phyloP scores from a whole-genome alignment of 2,329 filamentous ascomycete genomes.

The Fusarium tricinctum region DNA sequence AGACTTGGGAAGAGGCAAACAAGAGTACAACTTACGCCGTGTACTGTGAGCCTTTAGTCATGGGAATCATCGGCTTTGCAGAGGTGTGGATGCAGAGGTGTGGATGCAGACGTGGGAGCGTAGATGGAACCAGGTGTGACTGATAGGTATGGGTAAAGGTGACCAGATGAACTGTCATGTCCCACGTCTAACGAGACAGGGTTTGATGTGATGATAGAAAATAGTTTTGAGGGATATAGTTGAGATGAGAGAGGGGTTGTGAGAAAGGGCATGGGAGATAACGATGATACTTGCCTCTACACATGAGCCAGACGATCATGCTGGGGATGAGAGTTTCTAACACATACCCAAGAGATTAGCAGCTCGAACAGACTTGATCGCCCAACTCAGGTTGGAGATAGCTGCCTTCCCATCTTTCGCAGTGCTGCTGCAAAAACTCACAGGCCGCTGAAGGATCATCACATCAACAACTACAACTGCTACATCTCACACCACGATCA shows the following conservation, averaged over 20 bases:
- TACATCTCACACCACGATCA: constrained; percentile 33
- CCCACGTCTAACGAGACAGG: constrained; percentile 40
- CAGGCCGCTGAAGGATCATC: not conserved
- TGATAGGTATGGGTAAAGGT: constrained; percentile 27
- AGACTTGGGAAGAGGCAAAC: constrained; percentile 8
- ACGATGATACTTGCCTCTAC: constrained; percentile 23
- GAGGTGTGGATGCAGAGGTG: constrained; percentile 35
- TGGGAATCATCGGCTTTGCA: constrained; percentile 32
- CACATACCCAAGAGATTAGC: constrained; percentile 11
- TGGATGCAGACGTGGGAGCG: constrained; percentile 33
- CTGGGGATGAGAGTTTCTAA: not conserved
- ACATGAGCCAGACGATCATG: constrained; percentile 2
- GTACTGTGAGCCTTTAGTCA: constrained; percentile 45
- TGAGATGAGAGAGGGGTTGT: not conserved
- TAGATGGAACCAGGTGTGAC: constrained; percentile 26
- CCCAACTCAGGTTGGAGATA: not conserved
- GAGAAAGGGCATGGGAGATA: constrained; percentile 7
- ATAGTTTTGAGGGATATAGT: constrained; percentile 1
- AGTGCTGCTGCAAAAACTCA: constrained; percentile 15
- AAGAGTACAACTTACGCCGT: constrained; percentile 35
- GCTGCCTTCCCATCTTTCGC: constrained; percentile 10
- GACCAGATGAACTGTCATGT: constrained; percentile 20
- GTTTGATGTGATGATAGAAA: constrained; percentile 2
- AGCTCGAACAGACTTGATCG: not conserved
- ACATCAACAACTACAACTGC: constrained; percentile 25